Evolutionary conservation across 2,329 filamentous ascomycete genomes (phyloP).

Genomic region (Hymenoscyphus fraxineus): DNA sequence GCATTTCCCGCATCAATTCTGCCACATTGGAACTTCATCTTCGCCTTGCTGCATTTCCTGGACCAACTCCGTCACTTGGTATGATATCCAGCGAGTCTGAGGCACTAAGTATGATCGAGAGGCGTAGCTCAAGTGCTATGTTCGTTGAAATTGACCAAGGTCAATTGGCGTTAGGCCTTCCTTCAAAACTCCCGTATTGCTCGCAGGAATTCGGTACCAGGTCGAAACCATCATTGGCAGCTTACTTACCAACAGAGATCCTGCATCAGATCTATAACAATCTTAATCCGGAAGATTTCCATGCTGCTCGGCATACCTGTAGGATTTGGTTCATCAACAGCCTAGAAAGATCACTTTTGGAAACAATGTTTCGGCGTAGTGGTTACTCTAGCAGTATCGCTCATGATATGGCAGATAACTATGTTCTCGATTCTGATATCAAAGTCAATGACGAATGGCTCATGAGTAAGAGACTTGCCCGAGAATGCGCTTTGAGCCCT

Average conservation of each 20-base stretch:
- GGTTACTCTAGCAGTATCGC: slow-evolving; percentile 49
- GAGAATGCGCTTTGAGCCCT: slow-evolving; percentile 40
- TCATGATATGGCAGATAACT: slow-evolving; percentile 30
- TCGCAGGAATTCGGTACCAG: not conserved
- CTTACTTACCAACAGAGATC: slow-evolving; percentile 37
- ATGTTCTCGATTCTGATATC: slow-evolving; percentile 15
- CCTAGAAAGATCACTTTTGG: slow-evolving; percentile 48
- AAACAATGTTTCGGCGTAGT: slow-evolving; percentile 50
- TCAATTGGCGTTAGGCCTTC: too few species aligned
- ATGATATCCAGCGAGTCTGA: not conserved
- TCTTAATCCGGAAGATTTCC: slow-evolving; percentile 45
- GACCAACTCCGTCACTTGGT: not conserved
- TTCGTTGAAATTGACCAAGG: too few species aligned
- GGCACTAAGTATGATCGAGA: not conserved
- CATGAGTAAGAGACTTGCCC: slow-evolving; percentile 42
- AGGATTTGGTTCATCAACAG: slow-evolving; percentile 56
- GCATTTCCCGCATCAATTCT: slow-evolving; percentile 4
- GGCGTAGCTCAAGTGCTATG: not conserved
- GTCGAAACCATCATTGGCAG: slow-evolving; percentile 10
- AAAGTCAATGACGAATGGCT: slow-evolving; percentile 30
- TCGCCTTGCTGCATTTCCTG: not conserved
- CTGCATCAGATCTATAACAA: slow-evolving; percentile 37
- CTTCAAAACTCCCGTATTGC: not conserved
- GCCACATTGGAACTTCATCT: not conserved
- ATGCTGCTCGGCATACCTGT: slow-evolving; percentile 58